Conservation (phyloP, 352 stramenopile species). For the Blastocystis sp. region DNA sequence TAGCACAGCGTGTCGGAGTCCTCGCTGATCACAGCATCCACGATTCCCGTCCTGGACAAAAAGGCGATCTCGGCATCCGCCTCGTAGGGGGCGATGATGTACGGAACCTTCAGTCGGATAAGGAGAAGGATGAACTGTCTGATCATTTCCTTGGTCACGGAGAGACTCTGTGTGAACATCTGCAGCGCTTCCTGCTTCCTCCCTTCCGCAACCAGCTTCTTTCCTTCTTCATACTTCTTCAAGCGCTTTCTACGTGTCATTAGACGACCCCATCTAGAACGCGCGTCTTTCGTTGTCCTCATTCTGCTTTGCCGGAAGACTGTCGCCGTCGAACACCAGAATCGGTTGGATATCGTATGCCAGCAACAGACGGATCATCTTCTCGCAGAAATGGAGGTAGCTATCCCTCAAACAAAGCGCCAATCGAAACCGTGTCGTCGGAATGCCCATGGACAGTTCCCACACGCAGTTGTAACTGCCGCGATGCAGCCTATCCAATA, state of each 20-base stretch:
- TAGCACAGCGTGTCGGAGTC: constrained; percentile 95
- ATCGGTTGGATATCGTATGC: constrained; percentile 84
- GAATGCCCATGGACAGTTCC: constrained; percentile 82
- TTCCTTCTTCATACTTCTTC: constrained; percentile 64
- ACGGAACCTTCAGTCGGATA: constrained; percentile 13
- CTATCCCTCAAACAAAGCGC: constrained; percentile 84
- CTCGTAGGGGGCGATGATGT: constrained; percentile 91
- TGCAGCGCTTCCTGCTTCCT: constrained; percentile 75
- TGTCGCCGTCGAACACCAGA: constrained; percentile 89
- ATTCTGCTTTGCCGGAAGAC: constrained; percentile 84
- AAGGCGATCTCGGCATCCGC: constrained; percentile 94
- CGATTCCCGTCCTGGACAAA: constrained; percentile 82
- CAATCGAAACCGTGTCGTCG: constrained; percentile 79
- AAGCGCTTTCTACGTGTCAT: background rate
- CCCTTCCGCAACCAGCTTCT: constrained; percentile 75
- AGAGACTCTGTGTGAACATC: constrained; percentile 77
- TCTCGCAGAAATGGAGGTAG: constrained; percentile 74
- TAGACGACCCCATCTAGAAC: background rate
- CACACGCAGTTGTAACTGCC: constrained; percentile 85
- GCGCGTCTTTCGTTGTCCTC: constrained; percentile 63
- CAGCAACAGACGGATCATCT: constrained; percentile 79
- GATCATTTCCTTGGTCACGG: constrained; percentile 78
- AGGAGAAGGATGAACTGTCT: constrained; percentile 3
- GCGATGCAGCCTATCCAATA: constrained; percentile 83
- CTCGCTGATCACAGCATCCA: constrained; percentile 93